These are phyloP conservation scores for Massarina eburnea DNA, from an alignment of 2,329 filamentous ascomycete species.

Conservation along the genomic window DNA sequence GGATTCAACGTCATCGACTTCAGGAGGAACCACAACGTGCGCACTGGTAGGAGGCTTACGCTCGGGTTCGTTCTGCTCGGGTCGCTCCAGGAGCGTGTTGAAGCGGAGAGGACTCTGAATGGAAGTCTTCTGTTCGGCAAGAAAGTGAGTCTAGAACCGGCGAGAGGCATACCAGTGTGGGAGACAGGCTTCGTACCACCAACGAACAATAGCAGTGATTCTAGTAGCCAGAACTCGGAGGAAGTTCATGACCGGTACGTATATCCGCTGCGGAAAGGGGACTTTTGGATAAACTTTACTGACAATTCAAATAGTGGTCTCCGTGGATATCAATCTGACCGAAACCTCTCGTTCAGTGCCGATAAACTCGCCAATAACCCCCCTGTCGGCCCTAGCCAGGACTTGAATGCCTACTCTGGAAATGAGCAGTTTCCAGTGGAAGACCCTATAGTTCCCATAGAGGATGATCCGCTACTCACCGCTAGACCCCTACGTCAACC, in stretches of 20 bases:
- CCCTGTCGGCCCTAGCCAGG: too few relatives aligned
- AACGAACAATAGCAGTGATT: not conserved
- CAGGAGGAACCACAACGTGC: constrained; percentile 1
- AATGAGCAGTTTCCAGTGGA: not conserved
- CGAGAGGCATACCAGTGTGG: not conserved
- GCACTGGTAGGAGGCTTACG: not conserved
- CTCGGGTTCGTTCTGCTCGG: constrained; percentile 5
- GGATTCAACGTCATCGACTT: constrained; percentile 6
- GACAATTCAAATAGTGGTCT: too few relatives aligned
- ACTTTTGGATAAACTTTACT: too few relatives aligned
- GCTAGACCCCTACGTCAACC: not conserved
- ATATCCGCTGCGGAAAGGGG: too few relatives aligned
- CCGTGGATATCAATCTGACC: too few relatives aligned
- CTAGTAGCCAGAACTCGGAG: too few relatives aligned
- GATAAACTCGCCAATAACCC: too few relatives aligned
- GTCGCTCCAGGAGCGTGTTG: constrained; percentile 4
- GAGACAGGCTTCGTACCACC: not conserved
- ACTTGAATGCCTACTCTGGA: too few relatives aligned
- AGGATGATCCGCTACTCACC: not conserved
- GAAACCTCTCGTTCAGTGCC: too few relatives aligned
- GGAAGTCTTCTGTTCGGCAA: not conserved
- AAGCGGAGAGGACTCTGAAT: not conserved
- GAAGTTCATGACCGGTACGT: too few relatives aligned
- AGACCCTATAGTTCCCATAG: not conserved
- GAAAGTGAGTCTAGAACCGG: not conserved